Percentiles rank a stretch among this genome's conserved stretches.
These are phyloP conservation scores for Nitzschia sp. DNA, from an alignment of 108 stramenopile genomes.

Conservation along the genomic window DNA sequence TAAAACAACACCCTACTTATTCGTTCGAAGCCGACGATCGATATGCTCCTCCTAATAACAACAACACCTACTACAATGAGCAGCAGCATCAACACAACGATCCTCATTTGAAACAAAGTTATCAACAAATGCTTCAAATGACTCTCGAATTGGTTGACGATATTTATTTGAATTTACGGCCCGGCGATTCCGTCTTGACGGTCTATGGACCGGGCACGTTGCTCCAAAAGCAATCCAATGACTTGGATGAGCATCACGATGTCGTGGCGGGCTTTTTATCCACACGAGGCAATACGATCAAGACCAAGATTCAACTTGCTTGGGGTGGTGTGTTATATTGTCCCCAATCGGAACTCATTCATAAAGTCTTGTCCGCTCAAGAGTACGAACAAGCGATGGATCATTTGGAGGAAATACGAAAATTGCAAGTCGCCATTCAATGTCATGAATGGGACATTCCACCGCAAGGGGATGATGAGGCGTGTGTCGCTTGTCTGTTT, in stretches of 20 bases:
- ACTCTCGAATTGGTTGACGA: slow-evolving; percentile 27
- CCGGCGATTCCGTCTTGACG: slow-evolving; percentile 17
- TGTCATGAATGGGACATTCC: slow-evolving; percentile 25
- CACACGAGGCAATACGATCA: slow-evolving; percentile 20
- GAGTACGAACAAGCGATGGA: slow-evolving; percentile 36
- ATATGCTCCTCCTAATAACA: too few relatives aligned
- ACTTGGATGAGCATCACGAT: neutral
- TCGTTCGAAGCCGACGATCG: too few relatives aligned
- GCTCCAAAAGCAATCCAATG: neutral
- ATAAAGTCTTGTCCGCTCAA: slow-evolving; percentile 15
- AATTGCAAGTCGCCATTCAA: slow-evolving; percentile 17
- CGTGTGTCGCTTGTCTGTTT: slow-evolving; percentile 27
- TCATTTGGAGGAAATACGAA: slow-evolving; percentile 33
- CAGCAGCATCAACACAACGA: too few relatives aligned
- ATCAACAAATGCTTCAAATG: slow-evolving; percentile 25
- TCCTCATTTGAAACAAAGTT: too few relatives aligned
- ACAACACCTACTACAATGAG: too few relatives aligned
- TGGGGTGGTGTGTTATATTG: slow-evolving; percentile 10
- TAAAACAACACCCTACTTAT: too few relatives aligned
- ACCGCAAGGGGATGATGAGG: slow-evolving; percentile 6
- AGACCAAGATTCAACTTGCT: slow-evolving; percentile 3
- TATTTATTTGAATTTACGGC: slow-evolving; percentile 13
- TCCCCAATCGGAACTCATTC: slow-evolving; percentile 16
- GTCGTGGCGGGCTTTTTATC: too few relatives aligned
- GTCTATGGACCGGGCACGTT: slow-evolving; percentile 12